Evolutionary conservation across 1,139 yeast genomes (phyloP), one percentile per base, ranked within the genome.

Genomic region (Pneumocystis oryctolagi): DNA sequence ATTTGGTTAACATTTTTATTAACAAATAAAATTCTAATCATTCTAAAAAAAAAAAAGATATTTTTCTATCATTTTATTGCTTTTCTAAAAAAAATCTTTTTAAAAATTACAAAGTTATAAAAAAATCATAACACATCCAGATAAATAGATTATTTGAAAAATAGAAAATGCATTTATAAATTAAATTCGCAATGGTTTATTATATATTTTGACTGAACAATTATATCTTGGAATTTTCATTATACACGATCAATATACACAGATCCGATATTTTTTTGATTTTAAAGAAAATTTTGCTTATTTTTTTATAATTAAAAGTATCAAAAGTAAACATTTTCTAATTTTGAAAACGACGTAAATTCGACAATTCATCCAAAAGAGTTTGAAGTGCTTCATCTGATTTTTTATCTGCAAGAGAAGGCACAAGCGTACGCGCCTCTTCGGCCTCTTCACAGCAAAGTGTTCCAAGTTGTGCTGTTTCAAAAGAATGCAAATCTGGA

Each of bases 391-490:
- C 61, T 14, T 64, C 66, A 37, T 65, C 66, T 3, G 60, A 63
- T 14, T 64, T 57, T 39, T 64, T 64, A 28, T 60, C 62, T 9
- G 66, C 63, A n/a, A 66, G 58, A 32, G 70, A 67, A 60, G 99
- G 97, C 66, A 92, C 85, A 71, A 92, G 79, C 34, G 96, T 88
- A 75, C 89, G 88, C 39, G 97, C 97, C 77, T 92, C 99, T 71
- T 92, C 98, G 5, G 96, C 90, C 69, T 92, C 97, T 72, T 92
- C 98, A 75, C 97, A 90, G 58, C 94, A 89, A 67, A 92, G 78
- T 1, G 95, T 88, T 0, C 97, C 96, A 63, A 92, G 78, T 75
- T 92, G 98, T 0, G 98, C 96, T 63, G 89, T 79, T 75, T 92
- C 99, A 73, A 92, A 94, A 1, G 98, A 97, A 76, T 92, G 98